Evolutionary conservation across 257 asterid genomes (phyloP).

Genomic region (Cordia subcordata): DNA sequence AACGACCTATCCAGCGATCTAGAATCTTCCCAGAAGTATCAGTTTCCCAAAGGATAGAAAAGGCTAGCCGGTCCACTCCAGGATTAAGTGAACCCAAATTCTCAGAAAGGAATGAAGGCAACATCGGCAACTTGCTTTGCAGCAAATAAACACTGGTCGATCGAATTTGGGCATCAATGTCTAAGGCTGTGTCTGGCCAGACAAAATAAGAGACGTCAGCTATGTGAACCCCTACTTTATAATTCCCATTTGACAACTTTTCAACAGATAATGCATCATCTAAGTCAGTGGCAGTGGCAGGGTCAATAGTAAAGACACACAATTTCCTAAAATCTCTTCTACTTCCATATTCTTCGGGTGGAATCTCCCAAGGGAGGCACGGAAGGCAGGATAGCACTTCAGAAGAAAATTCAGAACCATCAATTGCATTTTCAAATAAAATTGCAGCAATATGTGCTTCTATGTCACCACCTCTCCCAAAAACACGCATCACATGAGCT

Average conservation of each 20-base stretch:
- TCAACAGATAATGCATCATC: conserved; percentile 90
- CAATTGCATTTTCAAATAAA: conserved; percentile 66
- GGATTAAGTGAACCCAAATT: conserved; percentile 78
- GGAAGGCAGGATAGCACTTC: conserved; percentile 67
- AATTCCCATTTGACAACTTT: conserved; percentile 37
- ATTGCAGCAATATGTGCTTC: conserved; percentile 81
- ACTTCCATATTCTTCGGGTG: conserved; percentile 45
- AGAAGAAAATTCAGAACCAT: conserved; percentile 59
- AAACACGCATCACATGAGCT: conserved; percentile 44
- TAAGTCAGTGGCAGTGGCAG: conserved; percentile 73
- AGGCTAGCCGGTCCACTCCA: conserved; percentile 78
- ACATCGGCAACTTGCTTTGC: conserved; percentile 29
- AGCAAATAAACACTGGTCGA: conserved; percentile 30
- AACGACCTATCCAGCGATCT: conserved; percentile 81
- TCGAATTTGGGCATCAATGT: conserved; percentile 42
- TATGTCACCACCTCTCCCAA: conserved; percentile 77
- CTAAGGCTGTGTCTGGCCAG: conserved; percentile 66
- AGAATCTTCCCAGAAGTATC: conserved; percentile 60
- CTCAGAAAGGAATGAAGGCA: conserved; percentile 67
- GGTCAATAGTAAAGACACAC: conserved; percentile 82
- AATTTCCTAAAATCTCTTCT: conserved; percentile 61
- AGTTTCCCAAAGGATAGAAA: conserved; percentile 82
- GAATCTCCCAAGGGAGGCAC: conserved; percentile 54
- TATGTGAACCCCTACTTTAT: conserved; percentile 83
- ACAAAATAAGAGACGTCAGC: conserved; percentile 88